phyloP scores from a whole-genome alignment of 2,329 filamentous ascomycete genomes.

The Cytospora chrysosperma region DNA sequence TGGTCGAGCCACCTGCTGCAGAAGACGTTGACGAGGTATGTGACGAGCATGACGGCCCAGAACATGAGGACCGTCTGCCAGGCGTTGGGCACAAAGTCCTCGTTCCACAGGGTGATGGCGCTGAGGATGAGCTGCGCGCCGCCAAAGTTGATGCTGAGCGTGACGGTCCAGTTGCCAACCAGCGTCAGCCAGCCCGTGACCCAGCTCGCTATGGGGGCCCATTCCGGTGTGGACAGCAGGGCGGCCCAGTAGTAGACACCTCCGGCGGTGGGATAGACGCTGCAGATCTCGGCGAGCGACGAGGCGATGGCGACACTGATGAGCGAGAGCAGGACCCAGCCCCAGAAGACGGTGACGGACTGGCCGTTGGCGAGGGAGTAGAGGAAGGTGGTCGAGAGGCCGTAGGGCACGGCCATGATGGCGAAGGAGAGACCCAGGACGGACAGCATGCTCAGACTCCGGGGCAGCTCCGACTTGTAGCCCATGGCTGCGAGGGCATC shows the following conservation, averaged over 20 bases:
- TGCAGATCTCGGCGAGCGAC: conserved; percentile 67
- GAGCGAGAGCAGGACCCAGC: conserved; percentile 65
- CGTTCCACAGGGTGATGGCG: conserved; percentile 68
- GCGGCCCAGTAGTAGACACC: conserved; percentile 72
- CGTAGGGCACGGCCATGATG: conserved; percentile 72
- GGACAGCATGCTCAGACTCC: conserved; percentile 65
- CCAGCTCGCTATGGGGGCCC: conserved; percentile 66
- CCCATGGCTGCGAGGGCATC: conserved; percentile 64
- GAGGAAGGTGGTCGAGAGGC: conserved; percentile 66
- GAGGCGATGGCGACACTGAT: conserved; percentile 64
- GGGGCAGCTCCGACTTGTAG: conserved; percentile 65
- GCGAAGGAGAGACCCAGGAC: conserved; percentile 68
- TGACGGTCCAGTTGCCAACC: conserved; percentile 70
- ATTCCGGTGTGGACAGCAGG: conserved; percentile 64
- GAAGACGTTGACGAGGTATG: conserved; percentile 65
- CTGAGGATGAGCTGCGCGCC: conserved; percentile 65
- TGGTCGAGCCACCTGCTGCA: conserved; percentile 58
- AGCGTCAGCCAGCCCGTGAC: conserved; percentile 71
- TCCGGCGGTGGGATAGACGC: conserved; percentile 66
- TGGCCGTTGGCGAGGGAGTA: conserved; percentile 68
- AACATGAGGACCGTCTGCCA: conserved; percentile 72
- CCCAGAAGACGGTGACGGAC: conserved; percentile 67
- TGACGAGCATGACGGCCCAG: conserved; percentile 68
- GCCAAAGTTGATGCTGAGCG: conserved; percentile 66
- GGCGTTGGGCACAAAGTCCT: conserved; percentile 63